Evolutionary conservation across 345 rosid species (phyloP), one percentile per base, ranked within the genome.

Genomic region (Eucalyptus melliodora): DNA sequence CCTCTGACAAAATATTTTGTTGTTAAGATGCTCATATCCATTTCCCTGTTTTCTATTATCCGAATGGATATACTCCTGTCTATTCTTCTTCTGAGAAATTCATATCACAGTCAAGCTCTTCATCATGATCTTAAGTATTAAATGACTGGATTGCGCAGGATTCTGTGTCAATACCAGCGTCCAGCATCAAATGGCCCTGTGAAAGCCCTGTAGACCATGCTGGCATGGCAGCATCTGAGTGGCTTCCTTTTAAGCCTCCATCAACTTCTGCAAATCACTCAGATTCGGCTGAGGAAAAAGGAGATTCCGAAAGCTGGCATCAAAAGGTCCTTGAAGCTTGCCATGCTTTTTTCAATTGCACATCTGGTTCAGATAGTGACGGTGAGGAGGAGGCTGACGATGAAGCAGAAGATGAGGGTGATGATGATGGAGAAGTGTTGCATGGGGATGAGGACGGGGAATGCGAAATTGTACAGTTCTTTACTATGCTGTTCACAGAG

Each of bases 401-500:
- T 62, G 89, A 88, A 37, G 44, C 72, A 8, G 89, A 34, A 15
- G 87, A 82, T 12, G 31, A 59, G 42, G 45, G 30, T 27, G 85
- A 69, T 37, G 88, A 87, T 16, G 93, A 91, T 14, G 94, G 81
- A 34, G 62, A 86, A 40, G 45, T 17, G 85, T 77, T 21, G 30
- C 30, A 21, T 40, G 85, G 30, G 14, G 92, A 89, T 23, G 93
- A 91, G 16, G 90, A 88, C 3, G 88, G 87, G 23, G 91, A 53
- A 62, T 87, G 88, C 31, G 88, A 90, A 92, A 77, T 87, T 90
- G 89, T 92, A 27, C 93, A 93, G 89, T 95, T 96, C 88, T 88
- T 96, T 65, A 86, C 94, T 87, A 89, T 67, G 14, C 24, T 95
- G 92, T 96, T 96, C 62, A 82, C 88, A 45, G 94, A 95, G 88